Evolutionary conservation across 257 asterid genomes (phyloP).

Genomic region (Solanum piurae): DNA sequence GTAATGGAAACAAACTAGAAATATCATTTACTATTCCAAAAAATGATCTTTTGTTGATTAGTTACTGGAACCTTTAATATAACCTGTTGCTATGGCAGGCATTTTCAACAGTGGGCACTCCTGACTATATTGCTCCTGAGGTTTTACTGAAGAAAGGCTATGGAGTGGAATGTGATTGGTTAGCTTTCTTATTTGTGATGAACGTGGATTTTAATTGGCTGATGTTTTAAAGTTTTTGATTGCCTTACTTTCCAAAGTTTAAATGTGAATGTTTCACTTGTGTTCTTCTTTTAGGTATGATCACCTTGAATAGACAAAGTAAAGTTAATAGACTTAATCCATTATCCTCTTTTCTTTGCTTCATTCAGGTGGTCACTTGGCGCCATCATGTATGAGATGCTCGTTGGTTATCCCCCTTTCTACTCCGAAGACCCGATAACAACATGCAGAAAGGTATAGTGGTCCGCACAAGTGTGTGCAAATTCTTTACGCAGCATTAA

Average conservation of each 20-base stretch:
- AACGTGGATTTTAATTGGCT: background rate
- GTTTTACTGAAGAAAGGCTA: slow-evolving; percentile 73
- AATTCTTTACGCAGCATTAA: background rate
- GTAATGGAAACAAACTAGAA: background rate
- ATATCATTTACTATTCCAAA: background rate
- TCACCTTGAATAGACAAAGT: background rate
- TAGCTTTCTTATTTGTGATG: slow-evolving; percentile 13
- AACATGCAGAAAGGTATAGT: slow-evolving; percentile 71
- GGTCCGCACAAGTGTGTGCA: background rate
- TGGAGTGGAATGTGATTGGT: slow-evolving; percentile 90
- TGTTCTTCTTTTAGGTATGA: background rate
- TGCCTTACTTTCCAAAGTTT: background rate
- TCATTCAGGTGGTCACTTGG: slow-evolving; percentile 90
- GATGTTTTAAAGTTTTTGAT: background rate
- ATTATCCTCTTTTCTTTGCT: background rate
- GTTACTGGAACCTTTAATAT: background rate
- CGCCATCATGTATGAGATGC: slow-evolving; percentile 89
- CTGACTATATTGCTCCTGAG: slow-evolving; percentile 97
- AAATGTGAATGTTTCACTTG: background rate
- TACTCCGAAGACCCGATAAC: slow-evolving; percentile 75
- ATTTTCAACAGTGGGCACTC: slow-evolving; percentile 92
- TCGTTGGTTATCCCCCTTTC: slow-evolving; percentile 86
- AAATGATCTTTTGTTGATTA: background rate
- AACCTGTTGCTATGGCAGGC: slow-evolving; percentile 34
- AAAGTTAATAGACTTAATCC: background rate